Evolutionary conservation across 1,284 basidiomycete genomes (phyloP), one percentile per base, ranked within the genome.

Genomic region (Thecaphora frezii): DNA sequence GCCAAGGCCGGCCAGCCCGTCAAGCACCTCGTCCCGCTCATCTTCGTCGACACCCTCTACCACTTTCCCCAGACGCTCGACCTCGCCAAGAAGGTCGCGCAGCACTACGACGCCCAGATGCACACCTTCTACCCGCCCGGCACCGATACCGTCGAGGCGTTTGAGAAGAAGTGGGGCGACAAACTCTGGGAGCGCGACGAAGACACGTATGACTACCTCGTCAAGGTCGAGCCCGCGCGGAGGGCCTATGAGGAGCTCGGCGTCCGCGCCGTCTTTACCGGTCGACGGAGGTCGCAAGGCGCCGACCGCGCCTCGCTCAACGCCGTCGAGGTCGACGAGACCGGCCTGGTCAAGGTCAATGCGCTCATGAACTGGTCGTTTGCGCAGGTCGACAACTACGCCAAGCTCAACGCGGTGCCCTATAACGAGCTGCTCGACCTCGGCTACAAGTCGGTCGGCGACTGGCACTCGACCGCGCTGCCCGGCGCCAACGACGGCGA

Each of bases 181-280:
- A 84, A 84, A 66, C 81, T 94, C 44, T 98, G 96, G 94, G 88
- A 93, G 80, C 85, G 81, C 21, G 88, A 96, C 78, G 94, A 97
- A 79, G 85, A 85, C 63, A 84, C 84, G 36, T 98, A 98, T 75
- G 94, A 98, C 80, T 97, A 88, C 78, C 82, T 87, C 2, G 92
- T 97, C 75, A 98, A 98, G 85, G 90, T 96, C 36, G 96, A 98
- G 79, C 93, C 94, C 21, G 91, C 90, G 3, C 87, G 88, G 30
- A 84, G 93, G 33, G 91, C 93, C 16, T 97, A 98, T 80, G 83
- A 86, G 55, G 85, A 87, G 43, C 83, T 96, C 37, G 83, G 85
- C 33, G 92, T 97, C 22, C 85, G 87, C 66, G 86, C 91, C 7
- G 90, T 97, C 54, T 94, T 98, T 71, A 98, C 94, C 5, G 94